Evolutionary conservation across 306 rosid species (phyloP).

Genomic region (Cucumis sativus): DNA sequence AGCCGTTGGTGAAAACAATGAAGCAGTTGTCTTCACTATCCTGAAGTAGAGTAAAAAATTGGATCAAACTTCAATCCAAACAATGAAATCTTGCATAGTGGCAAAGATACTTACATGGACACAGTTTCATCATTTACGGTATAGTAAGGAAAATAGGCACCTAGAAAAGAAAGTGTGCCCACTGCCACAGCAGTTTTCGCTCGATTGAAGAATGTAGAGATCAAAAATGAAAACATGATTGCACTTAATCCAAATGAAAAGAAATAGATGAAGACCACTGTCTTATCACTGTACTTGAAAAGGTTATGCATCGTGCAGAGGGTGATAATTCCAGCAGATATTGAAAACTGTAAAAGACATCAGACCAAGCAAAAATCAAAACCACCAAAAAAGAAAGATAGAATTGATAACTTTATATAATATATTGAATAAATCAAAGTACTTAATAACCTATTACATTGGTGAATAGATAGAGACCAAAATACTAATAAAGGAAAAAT

Average conservation of each 20-base stretch:
- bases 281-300: conserved; percentile 86
- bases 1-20: conserved; percentile 90
- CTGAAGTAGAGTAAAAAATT: conserved; percentile 24
- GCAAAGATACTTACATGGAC: conserved; percentile 50
- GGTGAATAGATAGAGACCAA: no score
- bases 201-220: conserved; percentile 77
- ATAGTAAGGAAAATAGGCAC: conserved; percentile 88
- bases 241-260: conserved; percentile 84
- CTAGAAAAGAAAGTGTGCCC: conserved; percentile 80
- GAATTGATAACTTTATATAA: no score
- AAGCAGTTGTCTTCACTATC: conserved; percentile 65
- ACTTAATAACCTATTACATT: no score
- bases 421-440: no score
- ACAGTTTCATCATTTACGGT: conserved; percentile 66
- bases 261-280: conserved; percentile 86
- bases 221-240: conserved; percentile 79
- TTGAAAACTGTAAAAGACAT: conserved; percentile 58
- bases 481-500: no score
- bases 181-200: conserved; percentile 98
- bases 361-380: conserved; percentile 21
- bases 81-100: background rate
- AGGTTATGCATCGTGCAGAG: conserved; percentile 71
- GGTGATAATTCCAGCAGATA: conserved; percentile 70
- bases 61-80: conserved; percentile 5
- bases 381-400: background rate